A percentile compares a stretch with the other conserved stretches of the same genome.
Evolutionary conservation across 2,329 filamentous ascomycete species (phyloP).

Genomic region (Drechslera avenae): DNA sequence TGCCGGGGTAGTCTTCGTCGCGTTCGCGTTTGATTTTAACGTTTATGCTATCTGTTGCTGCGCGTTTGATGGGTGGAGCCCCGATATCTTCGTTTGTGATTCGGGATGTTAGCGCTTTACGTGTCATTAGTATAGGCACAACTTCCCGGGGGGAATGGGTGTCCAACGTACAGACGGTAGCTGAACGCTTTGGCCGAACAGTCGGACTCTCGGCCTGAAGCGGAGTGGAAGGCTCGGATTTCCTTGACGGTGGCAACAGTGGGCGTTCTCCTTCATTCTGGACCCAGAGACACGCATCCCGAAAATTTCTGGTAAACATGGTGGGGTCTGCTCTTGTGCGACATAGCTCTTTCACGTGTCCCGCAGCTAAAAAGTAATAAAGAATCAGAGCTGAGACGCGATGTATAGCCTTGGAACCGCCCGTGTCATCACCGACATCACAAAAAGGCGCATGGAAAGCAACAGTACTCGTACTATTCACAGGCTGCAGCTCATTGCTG

Average conservation of each 20-base stretch:
- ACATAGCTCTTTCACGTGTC: conserved; percentile 31
- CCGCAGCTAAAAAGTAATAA: conserved; percentile 35
- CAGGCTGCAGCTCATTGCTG: conserved; percentile 27
- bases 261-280: conserved; percentile 32
- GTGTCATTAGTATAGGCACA: not conserved
- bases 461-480: conserved; percentile 35
- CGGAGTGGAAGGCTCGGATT: conserved; percentile 25
- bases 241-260: conserved; percentile 21
- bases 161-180: conserved; percentile 66
- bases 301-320: conserved; percentile 38
- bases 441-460: conserved; percentile 36
- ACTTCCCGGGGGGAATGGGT: not conserved
- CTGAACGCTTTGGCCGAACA: conserved; percentile 67
- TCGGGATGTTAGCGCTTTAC: conserved; percentile 14
- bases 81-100: conserved; percentile 11
- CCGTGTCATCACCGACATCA: conserved; percentile 34
- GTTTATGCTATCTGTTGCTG: conserved; percentile 24
- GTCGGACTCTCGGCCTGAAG: conserved; percentile 17
- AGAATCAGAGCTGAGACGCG: conserved; percentile 34
- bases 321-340: conserved; percentile 31
- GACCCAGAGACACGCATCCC: conserved; percentile 35
- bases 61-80: conserved; percentile 22
- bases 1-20: conserved; percentile 24
- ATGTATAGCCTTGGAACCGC: conserved; percentile 34
- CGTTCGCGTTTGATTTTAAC: conserved; percentile 34